Conservation (phyloP, 345 rosid genomes). For the Citrus cavaleriei region DNA sequence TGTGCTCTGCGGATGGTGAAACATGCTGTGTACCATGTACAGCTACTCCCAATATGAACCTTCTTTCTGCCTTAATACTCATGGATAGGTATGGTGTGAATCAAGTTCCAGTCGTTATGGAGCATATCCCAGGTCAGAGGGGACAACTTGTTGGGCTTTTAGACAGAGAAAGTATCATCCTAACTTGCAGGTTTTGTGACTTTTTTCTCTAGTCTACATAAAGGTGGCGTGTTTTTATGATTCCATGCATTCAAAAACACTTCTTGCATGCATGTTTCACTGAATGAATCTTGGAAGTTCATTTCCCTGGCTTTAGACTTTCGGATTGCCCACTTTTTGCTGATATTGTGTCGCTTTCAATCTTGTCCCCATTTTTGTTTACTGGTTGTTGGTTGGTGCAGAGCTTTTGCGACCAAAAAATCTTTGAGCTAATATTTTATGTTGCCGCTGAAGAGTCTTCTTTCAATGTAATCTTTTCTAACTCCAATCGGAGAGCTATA, state of each 20-base stretch:
- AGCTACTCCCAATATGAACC: conserved; percentile 73
- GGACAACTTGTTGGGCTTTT: conserved; percentile 71
- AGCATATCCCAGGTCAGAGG: conserved; percentile 33
- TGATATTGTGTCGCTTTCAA: background rate
- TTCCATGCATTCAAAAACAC: background rate
- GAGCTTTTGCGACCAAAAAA: conserved; percentile 42
- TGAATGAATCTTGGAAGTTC: background rate
- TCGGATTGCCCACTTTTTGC: background rate
- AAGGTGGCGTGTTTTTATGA: background rate
- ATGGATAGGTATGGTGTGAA: conserved; percentile 55
- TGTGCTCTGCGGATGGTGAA: conserved; percentile 47
- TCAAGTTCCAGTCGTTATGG: conserved; percentile 72
- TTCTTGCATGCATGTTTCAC: background rate
- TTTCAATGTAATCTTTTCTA: background rate
- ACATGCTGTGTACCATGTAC: conserved; percentile 60
- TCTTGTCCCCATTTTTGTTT: background rate
- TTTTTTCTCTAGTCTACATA: background rate
- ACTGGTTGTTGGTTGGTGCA: conserved; percentile 13
- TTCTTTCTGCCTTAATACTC: conserved; percentile 47
- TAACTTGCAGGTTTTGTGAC: conserved; percentile 61
- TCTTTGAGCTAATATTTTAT: conserved; percentile 19
- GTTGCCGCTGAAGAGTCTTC: background rate
- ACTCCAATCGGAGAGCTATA: background rate
- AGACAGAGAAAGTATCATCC: conserved; percentile 69
- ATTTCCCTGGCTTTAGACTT: background rate